phyloP scores from a whole-genome alignment of 805 yeast species.

The Spencermartinsiella europaea region DNA sequence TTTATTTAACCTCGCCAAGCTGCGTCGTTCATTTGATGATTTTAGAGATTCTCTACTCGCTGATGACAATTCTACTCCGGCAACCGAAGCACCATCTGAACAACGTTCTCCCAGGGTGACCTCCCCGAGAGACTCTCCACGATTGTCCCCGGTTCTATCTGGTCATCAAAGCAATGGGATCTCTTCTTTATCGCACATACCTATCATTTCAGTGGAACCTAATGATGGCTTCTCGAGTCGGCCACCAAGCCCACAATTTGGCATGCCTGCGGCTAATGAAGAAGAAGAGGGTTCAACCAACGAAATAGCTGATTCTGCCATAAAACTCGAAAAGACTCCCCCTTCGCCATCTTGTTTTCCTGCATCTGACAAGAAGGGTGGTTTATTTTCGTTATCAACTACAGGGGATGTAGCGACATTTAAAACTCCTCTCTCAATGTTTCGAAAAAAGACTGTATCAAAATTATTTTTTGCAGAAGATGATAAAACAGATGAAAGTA shows the following conservation, averaged over 20 bases:
- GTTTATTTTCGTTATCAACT: conserved; percentile 1
- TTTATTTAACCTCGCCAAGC: conserved; percentile 8
- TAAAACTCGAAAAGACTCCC: not conserved
- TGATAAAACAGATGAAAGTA: not conserved
- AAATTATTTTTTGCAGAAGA: conserved; percentile 6
- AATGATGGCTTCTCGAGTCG: not conserved
- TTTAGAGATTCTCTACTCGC: conserved; percentile 1
- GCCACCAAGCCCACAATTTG: not conserved
- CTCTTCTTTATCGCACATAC: not conserved
- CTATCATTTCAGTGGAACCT: not conserved
- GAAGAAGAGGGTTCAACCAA: not conserved
- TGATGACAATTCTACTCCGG: not conserved
- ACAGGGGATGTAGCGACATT: not conserved
- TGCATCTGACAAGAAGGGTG: not conserved
- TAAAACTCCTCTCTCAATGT: conserved; percentile 3
- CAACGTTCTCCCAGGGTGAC: not conserved
- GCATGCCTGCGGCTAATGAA: not conserved
- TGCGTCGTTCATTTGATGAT: conserved; percentile 16
- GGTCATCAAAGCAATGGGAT: not conserved
- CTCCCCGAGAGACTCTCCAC: not conserved
- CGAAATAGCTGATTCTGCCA: not conserved
- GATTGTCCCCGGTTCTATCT: not conserved
- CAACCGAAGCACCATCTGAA: not conserved
- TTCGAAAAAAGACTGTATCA: conserved; percentile 6
- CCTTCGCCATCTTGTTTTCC: not conserved